Base-by-base conservation (phyloP, 805 yeast species). In the Hanseniaspora osmophila region DNA sequence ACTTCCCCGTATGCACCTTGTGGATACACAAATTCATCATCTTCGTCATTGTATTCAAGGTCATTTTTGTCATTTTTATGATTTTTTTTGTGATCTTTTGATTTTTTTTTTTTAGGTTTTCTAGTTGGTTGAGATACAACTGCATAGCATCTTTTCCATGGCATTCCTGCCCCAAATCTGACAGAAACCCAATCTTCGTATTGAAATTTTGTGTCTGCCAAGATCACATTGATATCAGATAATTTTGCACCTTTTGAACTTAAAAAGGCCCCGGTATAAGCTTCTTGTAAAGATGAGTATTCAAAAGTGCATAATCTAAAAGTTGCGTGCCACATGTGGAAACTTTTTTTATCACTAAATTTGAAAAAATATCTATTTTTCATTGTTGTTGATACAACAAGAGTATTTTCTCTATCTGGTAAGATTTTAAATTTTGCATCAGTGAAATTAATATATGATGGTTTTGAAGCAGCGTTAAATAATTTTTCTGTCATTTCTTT, bases 111-210 rank as follows among this genome's bases (percentile, higher is more conserved):
- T 61, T 64, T 42, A 30, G 47, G 46, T 51, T 61, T 78, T 55
- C 71, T 57, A 35, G 67, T 51, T 54, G 87, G 66, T 52, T 88
- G 88, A 52, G 83, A 84, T 47, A 90, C 74, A 10, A 88, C 95
- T 2, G 95, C 90, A 67, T 75, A 92, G 58, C 96, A 90, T 48
- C 94, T 73, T 58, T 80, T 84, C 96, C 96, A 92, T 1, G 96
- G 95, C 94, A 86, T 85, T 19, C 98, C 98, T 10, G 92, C 75
- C 16, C 98, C 97, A 62, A 90, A 92, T 52, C 97, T 71, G 15
- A 92, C 94, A 59, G 87, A 75, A 39, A 83, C 87, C 96, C 96
- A 90, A 56, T 88, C 96, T 61, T 85, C 95, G 57, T 86, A 92
- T 48, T 75, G 77, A 59, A 78, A 84, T 56, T 90, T 80, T 16